Evolutionary conservation across 495 filamentous ascomycete species (phyloP).

Genomic region (Trichocladium antarcticum): DNA sequence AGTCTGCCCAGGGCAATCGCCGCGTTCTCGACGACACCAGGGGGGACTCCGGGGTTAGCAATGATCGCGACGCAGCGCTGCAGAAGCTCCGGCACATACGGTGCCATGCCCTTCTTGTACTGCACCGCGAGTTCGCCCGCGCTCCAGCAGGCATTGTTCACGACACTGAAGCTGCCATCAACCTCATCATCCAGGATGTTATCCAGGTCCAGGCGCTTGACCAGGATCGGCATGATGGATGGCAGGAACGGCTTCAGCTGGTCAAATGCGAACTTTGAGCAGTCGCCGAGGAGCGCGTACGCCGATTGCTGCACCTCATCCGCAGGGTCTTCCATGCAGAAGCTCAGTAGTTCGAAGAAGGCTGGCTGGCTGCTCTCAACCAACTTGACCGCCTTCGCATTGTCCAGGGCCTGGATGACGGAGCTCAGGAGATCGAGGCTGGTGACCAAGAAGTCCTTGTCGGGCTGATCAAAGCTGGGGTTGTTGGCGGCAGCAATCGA

Average conservation of each 20-base stretch:
- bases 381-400: constrained; percentile 59
- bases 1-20: constrained; percentile 86
- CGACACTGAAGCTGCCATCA: constrained; percentile 70
- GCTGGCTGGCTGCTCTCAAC: constrained; percentile 61
- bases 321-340: constrained; percentile 86
- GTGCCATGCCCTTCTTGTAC: constrained; percentile 56
- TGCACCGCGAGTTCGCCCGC: constrained; percentile 87
- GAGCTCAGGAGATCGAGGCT: constrained; percentile 90
- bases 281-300: constrained; percentile 91
- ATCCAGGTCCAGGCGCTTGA: constrained; percentile 77
- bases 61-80: constrained; percentile 66
- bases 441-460: constrained; percentile 95
- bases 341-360: constrained; percentile 80
- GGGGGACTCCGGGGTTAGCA: constrained; percentile 70
- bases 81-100: constrained; percentile 67
- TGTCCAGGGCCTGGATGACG: constrained; percentile 83
- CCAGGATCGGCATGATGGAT: constrained; percentile 62
- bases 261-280: constrained; percentile 86
- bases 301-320: constrained; percentile 94
- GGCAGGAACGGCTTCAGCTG: constrained; percentile 67
- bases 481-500: constrained; percentile 52
- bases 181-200: constrained; percentile 61
- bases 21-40: constrained; percentile 87
- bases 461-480: constrained; percentile 62
- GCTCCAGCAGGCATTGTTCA: constrained; percentile 99